A percentile compares a stretch with the other conserved stretches of the same genome.
phyloP scores from a whole-genome alignment of 208 protist species.

The Trypanosomatidae sp. region DNA sequence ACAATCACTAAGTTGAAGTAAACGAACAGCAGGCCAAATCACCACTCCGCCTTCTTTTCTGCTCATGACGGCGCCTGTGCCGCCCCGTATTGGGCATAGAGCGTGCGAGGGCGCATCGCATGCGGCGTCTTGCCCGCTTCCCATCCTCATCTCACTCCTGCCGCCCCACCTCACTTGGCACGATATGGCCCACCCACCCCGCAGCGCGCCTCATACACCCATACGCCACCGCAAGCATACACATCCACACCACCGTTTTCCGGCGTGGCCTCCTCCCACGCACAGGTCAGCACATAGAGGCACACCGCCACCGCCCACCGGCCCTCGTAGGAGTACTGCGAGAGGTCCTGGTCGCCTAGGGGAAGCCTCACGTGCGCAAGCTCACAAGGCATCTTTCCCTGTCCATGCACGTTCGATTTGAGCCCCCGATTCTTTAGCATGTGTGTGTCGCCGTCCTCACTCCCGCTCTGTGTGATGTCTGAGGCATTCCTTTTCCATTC shows the following conservation, averaged over 20 bases:
- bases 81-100: neutral
- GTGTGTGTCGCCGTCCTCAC: neutral
- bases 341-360: too few species aligned
- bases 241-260: too few species aligned
- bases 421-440: neutral
- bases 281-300: neutral
- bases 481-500: neutral
- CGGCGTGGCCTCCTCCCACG: neutral
- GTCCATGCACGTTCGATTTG: too few species aligned
- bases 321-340: neutral
- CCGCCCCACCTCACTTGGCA: neutral
- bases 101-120: neutral
- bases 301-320: neutral
- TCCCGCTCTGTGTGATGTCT: neutral
- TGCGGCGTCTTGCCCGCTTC: neutral
- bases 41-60: neutral
- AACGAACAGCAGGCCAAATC: neutral
- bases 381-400: too few species aligned
- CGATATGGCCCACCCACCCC: neutral
- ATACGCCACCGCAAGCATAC: neutral
- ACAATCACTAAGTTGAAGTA: neutral
- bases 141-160: neutral
- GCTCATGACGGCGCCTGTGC: neutral
- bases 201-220: neutral
- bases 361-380: too few species aligned